Percentiles rank a stretch among this genome's conserved stretches.
phyloP scores from a whole-genome alignment of 1,284 basidiomycete genomes.

The Ceratobasidium sp. region DNA sequence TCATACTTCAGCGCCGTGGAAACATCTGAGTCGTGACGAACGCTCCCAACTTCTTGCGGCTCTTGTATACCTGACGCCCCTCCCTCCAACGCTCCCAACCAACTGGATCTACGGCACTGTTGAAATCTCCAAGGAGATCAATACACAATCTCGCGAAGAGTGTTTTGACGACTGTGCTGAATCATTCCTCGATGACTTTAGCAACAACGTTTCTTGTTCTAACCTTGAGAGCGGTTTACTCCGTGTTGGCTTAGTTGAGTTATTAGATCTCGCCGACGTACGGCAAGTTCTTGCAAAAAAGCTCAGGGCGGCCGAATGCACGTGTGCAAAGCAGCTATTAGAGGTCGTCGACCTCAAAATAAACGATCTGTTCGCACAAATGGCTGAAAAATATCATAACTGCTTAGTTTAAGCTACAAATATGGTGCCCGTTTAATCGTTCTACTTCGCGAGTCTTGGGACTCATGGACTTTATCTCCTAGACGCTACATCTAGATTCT shows the following conservation, averaged over 20 bases:
- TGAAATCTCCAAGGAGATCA: background rate
- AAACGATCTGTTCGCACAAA: background rate
- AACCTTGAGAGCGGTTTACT: no score
- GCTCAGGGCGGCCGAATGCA: no score
- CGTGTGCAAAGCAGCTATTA: no score
- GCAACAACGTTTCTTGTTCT: no score
- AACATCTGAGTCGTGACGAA: background rate
- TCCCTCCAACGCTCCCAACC: background rate
- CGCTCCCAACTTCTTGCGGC: slow-evolving; percentile 5
- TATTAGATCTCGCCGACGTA: no score
- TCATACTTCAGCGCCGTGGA: slow-evolving; percentile 9
- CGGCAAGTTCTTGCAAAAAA: no score
- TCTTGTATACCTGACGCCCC: background rate
- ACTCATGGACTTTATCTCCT: no score
- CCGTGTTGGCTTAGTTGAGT: background rate
- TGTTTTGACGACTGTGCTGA: background rate
- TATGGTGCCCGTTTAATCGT: no score
- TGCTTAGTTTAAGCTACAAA: background rate
- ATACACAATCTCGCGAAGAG: background rate
- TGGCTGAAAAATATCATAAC: slow-evolving; percentile 3
- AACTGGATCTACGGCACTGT: background rate
- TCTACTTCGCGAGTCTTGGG: no score
- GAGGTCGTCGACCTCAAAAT: no score
- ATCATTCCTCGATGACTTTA: no score
- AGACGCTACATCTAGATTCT: no score